Percentiles rank a stretch among this genome's conserved stretches.
These are phyloP conservation scores for Saturnispora bothae DNA, from an alignment of 805 yeast species.

Conservation along the genomic window DNA sequence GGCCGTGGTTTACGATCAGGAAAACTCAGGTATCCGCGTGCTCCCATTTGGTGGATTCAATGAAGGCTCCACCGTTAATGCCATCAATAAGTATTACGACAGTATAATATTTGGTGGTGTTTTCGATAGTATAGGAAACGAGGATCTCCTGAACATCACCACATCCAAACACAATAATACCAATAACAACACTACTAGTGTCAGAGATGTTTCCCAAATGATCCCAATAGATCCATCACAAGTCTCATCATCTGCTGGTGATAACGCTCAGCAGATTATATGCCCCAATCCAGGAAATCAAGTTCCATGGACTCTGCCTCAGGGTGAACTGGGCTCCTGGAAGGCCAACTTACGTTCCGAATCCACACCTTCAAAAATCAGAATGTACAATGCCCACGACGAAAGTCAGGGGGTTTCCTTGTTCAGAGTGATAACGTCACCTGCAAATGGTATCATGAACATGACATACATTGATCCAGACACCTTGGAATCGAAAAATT, in stretches of 20 bases:
- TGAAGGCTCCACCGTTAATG: conserved; percentile 42
- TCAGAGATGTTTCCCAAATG: conserved; percentile 29
- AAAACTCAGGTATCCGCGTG: conserved; percentile 30
- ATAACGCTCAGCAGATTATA: conserved; percentile 29
- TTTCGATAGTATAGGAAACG: conserved; percentile 52
- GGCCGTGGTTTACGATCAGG: conserved; percentile 52
- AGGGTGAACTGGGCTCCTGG: conserved; percentile 53
- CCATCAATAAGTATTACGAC: conserved; percentile 43
- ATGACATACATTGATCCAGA: conserved; percentile 72
- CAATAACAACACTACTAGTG: conserved; percentile 11
- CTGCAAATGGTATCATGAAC: conserved; percentile 86
- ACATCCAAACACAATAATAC: conserved; percentile 20
- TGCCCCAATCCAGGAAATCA: conserved; percentile 41
- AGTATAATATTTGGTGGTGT: conserved; percentile 68
- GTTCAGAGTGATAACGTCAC: conserved; percentile 68
- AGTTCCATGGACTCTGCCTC: conserved; percentile 42
- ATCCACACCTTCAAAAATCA: conserved; percentile 56
- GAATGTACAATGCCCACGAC: conserved; percentile 55
- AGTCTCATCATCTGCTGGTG: conserved; percentile 16
- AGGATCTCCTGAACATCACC: conserved; percentile 26
- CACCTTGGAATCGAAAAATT: conserved; percentile 43
- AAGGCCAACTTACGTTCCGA: conserved; percentile 45
- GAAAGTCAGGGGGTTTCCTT: conserved; percentile 35
- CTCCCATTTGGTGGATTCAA: conserved; percentile 76
- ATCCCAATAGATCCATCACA: conserved; percentile 20